A percentile compares a stretch with the other conserved stretches of the same genome.
phyloP scores from a whole-genome alignment of 2,329 filamentous ascomycete species.

The Penicillium sp. region DNA sequence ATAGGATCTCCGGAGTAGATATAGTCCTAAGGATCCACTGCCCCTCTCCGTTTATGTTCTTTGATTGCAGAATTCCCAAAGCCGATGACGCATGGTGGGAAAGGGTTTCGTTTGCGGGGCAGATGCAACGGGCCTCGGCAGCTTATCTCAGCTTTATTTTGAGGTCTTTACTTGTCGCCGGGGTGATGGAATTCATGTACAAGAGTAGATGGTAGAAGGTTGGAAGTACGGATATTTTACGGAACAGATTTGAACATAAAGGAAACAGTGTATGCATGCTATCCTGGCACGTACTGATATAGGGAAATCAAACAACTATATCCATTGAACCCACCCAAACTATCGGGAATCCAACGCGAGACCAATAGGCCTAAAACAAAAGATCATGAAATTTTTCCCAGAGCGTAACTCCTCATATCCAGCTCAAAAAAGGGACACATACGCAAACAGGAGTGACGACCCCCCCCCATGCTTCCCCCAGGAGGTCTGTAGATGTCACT shows the following conservation, averaged over 20 bases:
- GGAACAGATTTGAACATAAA: conserved; percentile 9
- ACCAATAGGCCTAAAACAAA: conserved; percentile 31
- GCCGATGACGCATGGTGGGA: conserved; percentile 2
- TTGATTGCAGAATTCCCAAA: conserved; percentile 6
- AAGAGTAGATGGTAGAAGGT: neutral
- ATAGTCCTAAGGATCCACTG: neutral
- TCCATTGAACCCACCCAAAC: conserved; percentile 41
- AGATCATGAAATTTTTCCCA: conserved; percentile 36
- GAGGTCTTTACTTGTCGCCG: neutral
- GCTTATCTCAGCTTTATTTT: conserved; percentile 19
- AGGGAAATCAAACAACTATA: conserved; percentile 39
- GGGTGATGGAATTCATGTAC: neutral
- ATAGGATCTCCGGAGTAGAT: neutral
- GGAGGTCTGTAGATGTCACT: conserved; percentile 6
- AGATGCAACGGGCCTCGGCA: conserved; percentile 16
- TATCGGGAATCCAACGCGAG: conserved; percentile 30
- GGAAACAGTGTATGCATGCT: conserved; percentile 39
- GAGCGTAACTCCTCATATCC: conserved; percentile 35
- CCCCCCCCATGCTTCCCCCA: neutral
- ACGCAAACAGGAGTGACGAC: conserved; percentile 7
- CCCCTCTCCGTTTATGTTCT: neutral
- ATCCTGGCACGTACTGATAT: conserved; percentile 38
- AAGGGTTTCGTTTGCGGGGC: neutral
- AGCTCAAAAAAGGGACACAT: conserved; percentile 27
- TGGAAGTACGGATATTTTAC: neutral